Conservation (phyloP, 345 rosid genomes). For the Eucalyptus cloeziana region DNA sequence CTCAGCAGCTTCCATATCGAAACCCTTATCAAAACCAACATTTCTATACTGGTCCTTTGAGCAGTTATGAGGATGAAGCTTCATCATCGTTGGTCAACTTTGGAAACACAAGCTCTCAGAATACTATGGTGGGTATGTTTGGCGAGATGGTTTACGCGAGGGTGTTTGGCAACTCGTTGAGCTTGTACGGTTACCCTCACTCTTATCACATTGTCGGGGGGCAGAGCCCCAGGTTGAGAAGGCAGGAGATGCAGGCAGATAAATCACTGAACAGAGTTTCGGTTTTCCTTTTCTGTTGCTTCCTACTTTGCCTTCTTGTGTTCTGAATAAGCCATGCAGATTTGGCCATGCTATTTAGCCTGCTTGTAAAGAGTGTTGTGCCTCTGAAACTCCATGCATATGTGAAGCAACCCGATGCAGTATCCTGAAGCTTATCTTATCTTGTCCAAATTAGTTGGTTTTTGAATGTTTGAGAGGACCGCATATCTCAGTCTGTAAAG, state of each 20-base stretch:
- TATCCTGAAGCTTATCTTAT: background rate
- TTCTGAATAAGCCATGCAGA: conserved; percentile 24
- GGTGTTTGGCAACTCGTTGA: conserved; percentile 56
- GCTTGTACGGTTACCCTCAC: conserved; percentile 31
- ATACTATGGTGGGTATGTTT: conserved; percentile 42
- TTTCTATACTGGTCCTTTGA: conserved; percentile 7
- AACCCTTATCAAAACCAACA: conserved; percentile 42
- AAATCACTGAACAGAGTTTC: conserved; percentile 72
- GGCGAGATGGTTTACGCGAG: conserved; percentile 75
- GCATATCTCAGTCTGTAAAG: background rate
- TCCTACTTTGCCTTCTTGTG: conserved; percentile 70
- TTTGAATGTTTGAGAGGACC: background rate
- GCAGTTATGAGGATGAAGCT: conserved; percentile 6
- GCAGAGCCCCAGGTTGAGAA: conserved; percentile 42
- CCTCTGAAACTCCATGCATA: background rate
- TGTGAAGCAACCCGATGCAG: background rate
- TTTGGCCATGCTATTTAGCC: background rate
- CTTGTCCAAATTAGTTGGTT: background rate
- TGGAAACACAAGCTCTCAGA: conserved; percentile 16
- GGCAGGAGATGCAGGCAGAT: conserved; percentile 59
- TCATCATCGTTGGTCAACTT: conserved; percentile 14
- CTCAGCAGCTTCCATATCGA: conserved; percentile 52
- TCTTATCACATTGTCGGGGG: conserved; percentile 21
- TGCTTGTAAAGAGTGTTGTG: background rate
- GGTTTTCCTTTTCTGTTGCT: conserved; percentile 71